Evolutionary conservation across 306 rosid genomes (phyloP), one percentile per base, ranked within the genome.

Genomic region (Prunus mume): DNA sequence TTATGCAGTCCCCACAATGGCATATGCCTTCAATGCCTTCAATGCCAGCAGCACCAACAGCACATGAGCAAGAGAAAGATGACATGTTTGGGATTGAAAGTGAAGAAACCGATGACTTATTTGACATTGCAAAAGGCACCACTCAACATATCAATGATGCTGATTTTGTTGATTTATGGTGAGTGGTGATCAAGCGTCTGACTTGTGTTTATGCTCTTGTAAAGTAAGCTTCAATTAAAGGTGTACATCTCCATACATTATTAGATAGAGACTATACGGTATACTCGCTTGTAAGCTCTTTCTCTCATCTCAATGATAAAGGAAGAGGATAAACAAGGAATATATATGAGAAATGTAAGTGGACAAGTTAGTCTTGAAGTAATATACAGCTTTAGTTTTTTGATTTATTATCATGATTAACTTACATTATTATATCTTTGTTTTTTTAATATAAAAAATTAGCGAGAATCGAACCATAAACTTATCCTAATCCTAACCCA

Each of bases 141-240:
- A 13, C 55, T 49, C 65, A 51, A 41, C 10, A 3, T 64, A 76
- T 83, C 45, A 24, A 57, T 43, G 84, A 76, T 49, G 51, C 68
- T 22, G 71, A 79, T 62, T 75, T 65, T 22, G 73, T 66, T 32
- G 77, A 68, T 32, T 32, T 76, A 12, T 72, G 70, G 64, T 61
- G 43, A 20, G 15, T 13, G 17, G 32, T 58, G 15, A 58, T 20
- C 8, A 9, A 28, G 74, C 75, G 54, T 64, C 6, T 30, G 68
- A 22, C 47, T 64, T 64, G 17, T 64, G 47, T 64, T 52, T 13
- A 52, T 52, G 57, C 57, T 17, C 15, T 6, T 52, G 57, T 15
- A 18, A 52, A 52, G 22, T 64, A 64, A 64, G 68, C 68, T 64
- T 30, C 68, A 14, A 49, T 28, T 64, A 7, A 18, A 64, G 32